phyloP scores from a whole-genome alignment of 805 yeast species.

The Scheffersomyces coipomensis region DNA sequence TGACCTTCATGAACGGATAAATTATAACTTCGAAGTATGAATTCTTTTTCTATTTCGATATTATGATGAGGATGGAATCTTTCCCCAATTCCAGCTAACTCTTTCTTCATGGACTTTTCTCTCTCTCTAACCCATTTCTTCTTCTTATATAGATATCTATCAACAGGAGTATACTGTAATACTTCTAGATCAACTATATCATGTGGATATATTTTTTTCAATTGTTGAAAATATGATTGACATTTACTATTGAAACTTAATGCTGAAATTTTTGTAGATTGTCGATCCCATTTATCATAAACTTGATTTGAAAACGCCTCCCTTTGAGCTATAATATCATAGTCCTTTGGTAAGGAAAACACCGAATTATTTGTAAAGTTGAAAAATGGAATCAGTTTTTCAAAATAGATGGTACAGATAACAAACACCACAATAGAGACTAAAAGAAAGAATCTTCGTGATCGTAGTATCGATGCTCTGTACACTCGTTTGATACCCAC shows the following conservation, averaged over 20 bases:
- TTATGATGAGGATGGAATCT: slow-evolving; percentile 10
- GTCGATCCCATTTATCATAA: slow-evolving; percentile 10
- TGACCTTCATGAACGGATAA: slow-evolving; percentile 15
- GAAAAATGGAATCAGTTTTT: not conserved
- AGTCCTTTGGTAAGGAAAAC: not conserved
- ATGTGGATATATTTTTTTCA: slow-evolving; percentile 6
- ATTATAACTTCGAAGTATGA: not conserved
- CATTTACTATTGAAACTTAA: slow-evolving; percentile 9
- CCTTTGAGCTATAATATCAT: slow-evolving; percentile 11
- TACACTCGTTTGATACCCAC: too few species aligned
- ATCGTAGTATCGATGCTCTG: slow-evolving; percentile 1
- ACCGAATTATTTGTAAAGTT: not conserved
- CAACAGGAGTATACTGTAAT: slow-evolving; percentile 4
- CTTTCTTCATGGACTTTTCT: slow-evolving; percentile 11
- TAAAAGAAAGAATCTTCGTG: not conserved
- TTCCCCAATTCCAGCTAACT: slow-evolving; percentile 11
- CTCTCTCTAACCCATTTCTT: slow-evolving; percentile 24
- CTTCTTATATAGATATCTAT: slow-evolving; percentile 21
- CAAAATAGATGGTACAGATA: not conserved
- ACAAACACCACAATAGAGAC: not conserved
- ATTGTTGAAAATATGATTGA: slow-evolving; percentile 13
- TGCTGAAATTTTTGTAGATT: not conserved
- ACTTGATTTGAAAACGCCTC: slow-evolving; percentile 13
- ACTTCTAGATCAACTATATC: slow-evolving; percentile 3
- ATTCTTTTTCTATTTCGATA: slow-evolving; percentile 9